phyloP scores from a whole-genome alignment of 2,329 filamentous ascomycete genomes.

The Verticillium tricorpus region DNA sequence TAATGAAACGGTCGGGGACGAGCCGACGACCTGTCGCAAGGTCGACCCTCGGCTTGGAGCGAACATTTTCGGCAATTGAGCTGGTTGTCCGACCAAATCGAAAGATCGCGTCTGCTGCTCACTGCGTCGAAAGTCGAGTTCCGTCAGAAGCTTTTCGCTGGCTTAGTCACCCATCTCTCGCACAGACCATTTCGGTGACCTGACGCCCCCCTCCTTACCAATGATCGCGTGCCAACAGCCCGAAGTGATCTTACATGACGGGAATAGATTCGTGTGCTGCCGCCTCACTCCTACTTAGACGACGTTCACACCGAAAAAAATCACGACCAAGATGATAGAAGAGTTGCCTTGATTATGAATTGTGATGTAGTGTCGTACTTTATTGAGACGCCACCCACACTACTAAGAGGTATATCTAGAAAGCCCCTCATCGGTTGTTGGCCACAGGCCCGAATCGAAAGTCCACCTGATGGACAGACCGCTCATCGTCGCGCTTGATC shows the following conservation, averaged over 20 bases:
- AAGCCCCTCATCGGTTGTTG: constrained; percentile 21
- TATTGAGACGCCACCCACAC: constrained; percentile 25
- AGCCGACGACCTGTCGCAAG: constrained; percentile 51
- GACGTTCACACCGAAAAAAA: too few relatives aligned
- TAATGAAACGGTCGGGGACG: constrained; percentile 47
- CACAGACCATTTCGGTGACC: not conserved
- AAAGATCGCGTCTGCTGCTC: not conserved
- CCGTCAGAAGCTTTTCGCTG: constrained; percentile 18
- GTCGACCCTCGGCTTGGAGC: constrained; percentile 57
- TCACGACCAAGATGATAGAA: not conserved
- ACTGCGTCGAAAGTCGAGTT: not conserved
- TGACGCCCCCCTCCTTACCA: not conserved
- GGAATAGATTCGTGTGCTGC: not conserved
- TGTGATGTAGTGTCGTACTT: constrained; percentile 17
- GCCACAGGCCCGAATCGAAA: constrained; percentile 20
- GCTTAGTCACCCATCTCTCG: constrained; percentile 31
- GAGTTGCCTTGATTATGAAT: not conserved
- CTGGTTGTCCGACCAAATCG: not conserved
- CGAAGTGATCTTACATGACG: not conserved
- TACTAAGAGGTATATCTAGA: constrained; percentile 36
- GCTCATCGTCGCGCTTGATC: not conserved
- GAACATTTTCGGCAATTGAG: constrained; percentile 48
- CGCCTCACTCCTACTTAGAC: too few relatives aligned
- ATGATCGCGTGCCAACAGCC: not conserved
- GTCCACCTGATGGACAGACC: constrained; percentile 3